Evolutionary conservation across 345 rosid genomes (phyloP), one percentile per base, ranked within the genome.

Genomic region (Arabidopsis arenosa): DNA sequence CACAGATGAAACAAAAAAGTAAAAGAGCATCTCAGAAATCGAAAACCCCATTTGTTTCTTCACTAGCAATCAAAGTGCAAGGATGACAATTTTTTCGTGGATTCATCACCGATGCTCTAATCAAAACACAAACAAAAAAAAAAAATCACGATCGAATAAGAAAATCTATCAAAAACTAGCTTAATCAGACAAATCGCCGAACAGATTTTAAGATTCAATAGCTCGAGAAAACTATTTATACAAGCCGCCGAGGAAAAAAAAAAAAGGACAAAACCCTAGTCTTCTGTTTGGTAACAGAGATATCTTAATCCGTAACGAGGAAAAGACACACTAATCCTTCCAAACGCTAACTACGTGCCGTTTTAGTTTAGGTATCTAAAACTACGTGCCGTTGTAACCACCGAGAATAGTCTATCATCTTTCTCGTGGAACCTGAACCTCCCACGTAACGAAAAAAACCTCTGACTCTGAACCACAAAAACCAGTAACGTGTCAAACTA

Each of bases 21-120:
- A 37, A 14, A 40, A 17, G 39, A 67, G 57, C 70, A 82, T 73
- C 81, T 79, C 81, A 79, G 78, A 73, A 53, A 17, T 44, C 35
- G 53, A 79, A 77, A 48, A 73, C 84, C 91, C 89, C 85, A 51
- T 71, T 14, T 18, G 56, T 84, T 64, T 87, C 91, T 84, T 87
- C 89, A 85, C 82, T 57, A 63, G 13, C 73, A 84, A 85, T 87
- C 91, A 85, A 79, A 87, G 91, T 85, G 89, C 89, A 87, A 85
- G 91, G 89, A 85, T 87, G 78, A 85, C 89, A 68, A 79, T 77
- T 74, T 61, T 73, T 86, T 75, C 53, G 26, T 45, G 15, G n/a
- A 49, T 69, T 84, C 90, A 75, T 86, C 86, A 83, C 36, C 23
- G 86, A 80, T 84, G 80, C 89, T 57, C 51, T 28, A 11, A 30